Evolutionary conservation across 2,329 filamentous ascomycete species (phyloP).

Genomic region (Aureobasidium pullulans): DNA sequence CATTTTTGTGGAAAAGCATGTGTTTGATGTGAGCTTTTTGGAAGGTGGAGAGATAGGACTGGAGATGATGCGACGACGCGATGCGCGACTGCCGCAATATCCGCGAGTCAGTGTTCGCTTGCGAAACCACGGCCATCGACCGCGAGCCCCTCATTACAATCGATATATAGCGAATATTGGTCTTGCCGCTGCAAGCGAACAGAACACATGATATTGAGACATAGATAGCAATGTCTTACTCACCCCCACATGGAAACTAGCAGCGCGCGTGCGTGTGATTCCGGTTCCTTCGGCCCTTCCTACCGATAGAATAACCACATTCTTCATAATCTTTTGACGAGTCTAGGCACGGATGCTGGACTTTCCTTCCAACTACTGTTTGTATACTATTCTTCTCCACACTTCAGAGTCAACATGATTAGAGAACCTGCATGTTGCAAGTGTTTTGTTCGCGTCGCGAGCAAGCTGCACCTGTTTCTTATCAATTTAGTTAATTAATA

Average conservation of each 20-base stretch:
- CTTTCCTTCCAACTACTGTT: too few relatives aligned
- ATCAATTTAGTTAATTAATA: neutral
- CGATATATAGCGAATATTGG: neutral
- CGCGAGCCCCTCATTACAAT: neutral
- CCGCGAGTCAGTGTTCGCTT: neutral
- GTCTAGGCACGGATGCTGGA: too few relatives aligned
- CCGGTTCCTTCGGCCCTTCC: neutral
- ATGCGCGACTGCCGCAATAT: neutral
- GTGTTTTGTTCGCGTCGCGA: too few relatives aligned
- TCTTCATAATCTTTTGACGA: neutral
- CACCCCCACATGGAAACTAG: neutral
- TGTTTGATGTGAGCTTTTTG: too few relatives aligned
- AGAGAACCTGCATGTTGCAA: neutral
- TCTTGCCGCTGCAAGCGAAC: neutral
- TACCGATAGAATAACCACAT: too few relatives aligned
- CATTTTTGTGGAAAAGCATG: neutral
- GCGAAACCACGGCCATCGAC: neutral
- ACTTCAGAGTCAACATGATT: too few relatives aligned
- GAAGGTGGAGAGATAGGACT: too few relatives aligned
- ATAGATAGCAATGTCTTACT: too few relatives aligned
- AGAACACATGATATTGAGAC: too few relatives aligned
- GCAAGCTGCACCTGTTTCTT: too few relatives aligned
- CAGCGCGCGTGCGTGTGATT: neutral
- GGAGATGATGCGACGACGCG: too few relatives aligned
- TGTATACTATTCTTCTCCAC: too few relatives aligned